These are phyloP conservation scores for Celoporthe dispersa DNA, from an alignment of 2,329 filamentous ascomycete species.

Conservation along the genomic window DNA sequence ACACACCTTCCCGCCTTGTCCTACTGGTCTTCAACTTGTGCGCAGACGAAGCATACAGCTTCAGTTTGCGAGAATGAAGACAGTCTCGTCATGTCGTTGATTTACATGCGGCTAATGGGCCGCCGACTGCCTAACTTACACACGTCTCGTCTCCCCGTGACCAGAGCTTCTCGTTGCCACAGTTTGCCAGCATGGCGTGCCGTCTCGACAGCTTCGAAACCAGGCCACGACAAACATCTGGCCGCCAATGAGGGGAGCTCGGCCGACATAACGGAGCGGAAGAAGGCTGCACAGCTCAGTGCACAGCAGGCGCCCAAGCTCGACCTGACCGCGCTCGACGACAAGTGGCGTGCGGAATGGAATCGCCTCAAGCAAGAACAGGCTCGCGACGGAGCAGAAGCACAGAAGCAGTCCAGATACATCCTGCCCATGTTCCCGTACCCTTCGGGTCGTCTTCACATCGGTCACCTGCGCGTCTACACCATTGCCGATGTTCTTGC, in stretches of 20 bases:
- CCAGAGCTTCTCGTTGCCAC: constrained; percentile 14
- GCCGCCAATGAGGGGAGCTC: too few species aligned
- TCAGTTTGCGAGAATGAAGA: constrained; percentile 28
- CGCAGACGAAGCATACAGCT: constrained; percentile 22
- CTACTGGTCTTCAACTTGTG: background rate
- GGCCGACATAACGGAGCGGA: background rate
- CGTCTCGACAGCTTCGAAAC: constrained; percentile 24
- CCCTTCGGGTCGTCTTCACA: constrained; percentile 82
- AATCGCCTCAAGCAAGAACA: constrained; percentile 31
- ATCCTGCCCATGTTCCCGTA: constrained; percentile 94
- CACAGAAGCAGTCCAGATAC: constrained; percentile 56
- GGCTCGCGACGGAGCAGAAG: constrained; percentile 28
- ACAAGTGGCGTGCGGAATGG: constrained; percentile 59
- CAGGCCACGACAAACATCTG: background rate
- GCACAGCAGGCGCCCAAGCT: constrained; percentile 37
- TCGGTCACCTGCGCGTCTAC: constrained; percentile 87
- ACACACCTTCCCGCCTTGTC: background rate
- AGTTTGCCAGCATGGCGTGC: constrained; percentile 22
- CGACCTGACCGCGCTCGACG: constrained; percentile 52
- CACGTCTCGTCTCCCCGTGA: constrained; percentile 21
- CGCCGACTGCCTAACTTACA: constrained; percentile 33
- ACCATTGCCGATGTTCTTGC: constrained; percentile 87
- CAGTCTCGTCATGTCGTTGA: constrained; percentile 37
- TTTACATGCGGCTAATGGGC: constrained; percentile 37
- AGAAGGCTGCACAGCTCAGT: background rate